Evolutionary conservation across 2,329 filamentous ascomycete genomes (phyloP).

Genomic region (Cladorrhinum sp.): DNA sequence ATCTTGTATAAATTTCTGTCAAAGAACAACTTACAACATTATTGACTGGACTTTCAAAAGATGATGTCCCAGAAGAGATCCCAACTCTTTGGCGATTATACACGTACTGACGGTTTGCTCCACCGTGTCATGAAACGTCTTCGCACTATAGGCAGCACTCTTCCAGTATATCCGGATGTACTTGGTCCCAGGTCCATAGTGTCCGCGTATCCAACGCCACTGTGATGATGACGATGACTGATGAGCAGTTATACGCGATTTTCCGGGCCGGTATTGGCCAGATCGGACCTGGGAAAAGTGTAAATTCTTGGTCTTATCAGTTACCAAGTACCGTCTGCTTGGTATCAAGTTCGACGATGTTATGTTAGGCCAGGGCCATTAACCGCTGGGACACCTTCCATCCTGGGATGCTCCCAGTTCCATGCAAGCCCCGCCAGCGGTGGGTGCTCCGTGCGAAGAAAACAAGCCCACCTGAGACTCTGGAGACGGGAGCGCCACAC

Average conservation of each 20-base stretch:
- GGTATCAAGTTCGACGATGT: neutral
- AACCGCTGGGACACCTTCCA: neutral
- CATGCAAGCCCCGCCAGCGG: neutral
- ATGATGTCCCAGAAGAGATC: no score
- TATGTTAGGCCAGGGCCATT: neutral
- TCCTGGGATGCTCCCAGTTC: neutral
- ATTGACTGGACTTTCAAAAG: no score
- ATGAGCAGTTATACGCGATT: neutral
- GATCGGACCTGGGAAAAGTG: neutral
- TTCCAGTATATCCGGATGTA: neutral
- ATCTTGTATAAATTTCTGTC: no score
- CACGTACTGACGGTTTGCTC: neutral
- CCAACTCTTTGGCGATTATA: neutral
- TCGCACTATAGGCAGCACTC: neutral
- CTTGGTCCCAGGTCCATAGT: neutral
- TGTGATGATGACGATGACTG: neutral
- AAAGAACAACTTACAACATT: no score
- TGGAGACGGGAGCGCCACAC: neutral
- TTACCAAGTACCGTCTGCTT: neutral
- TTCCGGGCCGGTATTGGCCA: neutral
- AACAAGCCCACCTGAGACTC: neutral
- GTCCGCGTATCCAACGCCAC: neutral
- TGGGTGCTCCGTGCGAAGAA: neutral
- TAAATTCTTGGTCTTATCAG: neutral
- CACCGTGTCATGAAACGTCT: constrained; percentile 2